Percentiles rank a stretch among this genome's conserved stretches.
Conservation (phyloP, 2,329 filamentous ascomycete genomes). For the Fusarium zealandicum region DNA sequence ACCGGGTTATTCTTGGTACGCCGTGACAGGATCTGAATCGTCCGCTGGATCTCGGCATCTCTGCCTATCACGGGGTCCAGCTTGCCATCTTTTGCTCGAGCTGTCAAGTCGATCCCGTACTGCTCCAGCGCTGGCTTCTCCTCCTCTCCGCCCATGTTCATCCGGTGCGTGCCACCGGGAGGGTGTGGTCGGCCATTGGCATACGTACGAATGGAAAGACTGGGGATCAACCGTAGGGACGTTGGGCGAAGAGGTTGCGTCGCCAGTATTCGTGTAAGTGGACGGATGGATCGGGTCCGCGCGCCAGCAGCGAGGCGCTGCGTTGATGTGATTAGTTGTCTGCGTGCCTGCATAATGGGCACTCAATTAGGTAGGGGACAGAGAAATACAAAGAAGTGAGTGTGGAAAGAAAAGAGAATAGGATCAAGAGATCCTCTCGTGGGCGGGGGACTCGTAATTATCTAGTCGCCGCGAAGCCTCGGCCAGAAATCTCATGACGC, state of each 20-base stretch:
- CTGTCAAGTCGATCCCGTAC: conserved; percentile 90
- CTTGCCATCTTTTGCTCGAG: conserved; percentile 83
- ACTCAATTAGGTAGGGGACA: conserved; percentile 14
- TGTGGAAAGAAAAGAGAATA: conserved; percentile 8
- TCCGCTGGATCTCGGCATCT: conserved; percentile 89
- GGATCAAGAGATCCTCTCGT: conserved; percentile 10
- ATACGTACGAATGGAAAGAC: conserved; percentile 59
- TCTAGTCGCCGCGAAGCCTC: conserved; percentile 26
- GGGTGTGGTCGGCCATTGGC: conserved; percentile 81
- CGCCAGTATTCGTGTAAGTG: conserved; percentile 39
- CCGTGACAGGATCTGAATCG: conserved; percentile 90
- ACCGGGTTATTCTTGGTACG: conserved; percentile 97
- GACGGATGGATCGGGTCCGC: conserved; percentile 41
- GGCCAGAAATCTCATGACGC: conserved; percentile 38
- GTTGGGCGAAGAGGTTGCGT: conserved; percentile 34
- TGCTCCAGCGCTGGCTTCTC: conserved; percentile 90
- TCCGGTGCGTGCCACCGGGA: conserved; percentile 90
- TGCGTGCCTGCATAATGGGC: conserved; percentile 51
- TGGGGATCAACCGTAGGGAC: conserved; percentile 47
- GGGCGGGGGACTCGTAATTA: conserved; percentile 27
- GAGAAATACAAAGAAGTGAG: conserved; percentile 4
- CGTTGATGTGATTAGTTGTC: conserved; percentile 49
- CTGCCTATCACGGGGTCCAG: conserved; percentile 95
- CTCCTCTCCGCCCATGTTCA: conserved; percentile 80
- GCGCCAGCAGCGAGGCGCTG: conserved; percentile 47